Evolutionary conservation across 768 basidiomycete genomes (phyloP).

Genomic region (Pulveroboletus sp.): DNA sequence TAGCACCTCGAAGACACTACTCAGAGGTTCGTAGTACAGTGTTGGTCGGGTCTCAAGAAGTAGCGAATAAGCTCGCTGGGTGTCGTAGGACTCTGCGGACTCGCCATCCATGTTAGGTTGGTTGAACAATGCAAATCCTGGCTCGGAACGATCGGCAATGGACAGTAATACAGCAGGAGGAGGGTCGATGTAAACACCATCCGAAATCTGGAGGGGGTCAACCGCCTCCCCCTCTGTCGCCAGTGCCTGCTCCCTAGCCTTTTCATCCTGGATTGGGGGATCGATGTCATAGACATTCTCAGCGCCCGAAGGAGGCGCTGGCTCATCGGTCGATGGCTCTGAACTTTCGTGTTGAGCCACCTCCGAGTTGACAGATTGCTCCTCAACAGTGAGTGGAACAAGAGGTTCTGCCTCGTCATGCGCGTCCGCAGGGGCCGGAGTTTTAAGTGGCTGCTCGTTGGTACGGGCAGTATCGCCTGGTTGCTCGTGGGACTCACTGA

Average conservation of each 20-base stretch:
- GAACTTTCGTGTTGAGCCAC: constrained; percentile 8
- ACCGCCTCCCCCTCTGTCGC: constrained; percentile 10
- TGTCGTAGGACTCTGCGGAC: constrained; percentile 10
- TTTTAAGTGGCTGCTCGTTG: constrained; percentile 7
- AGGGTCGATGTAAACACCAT: constrained; percentile 70
- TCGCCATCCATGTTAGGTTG: constrained; percentile 35
- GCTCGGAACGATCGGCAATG: constrained; percentile 36
- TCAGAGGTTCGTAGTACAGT: constrained; percentile 73
- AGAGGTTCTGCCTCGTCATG: constrained; percentile 2
- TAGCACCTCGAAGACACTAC: constrained; percentile 64
- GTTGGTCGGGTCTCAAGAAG: constrained; percentile 62
- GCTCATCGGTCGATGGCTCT: constrained; percentile 9
- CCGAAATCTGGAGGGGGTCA: constrained; percentile 57
- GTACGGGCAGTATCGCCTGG: constrained; percentile 3
- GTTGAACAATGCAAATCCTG: constrained; percentile 53
- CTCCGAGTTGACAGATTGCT: constrained; percentile 4
- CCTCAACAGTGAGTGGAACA: constrained; percentile 4
- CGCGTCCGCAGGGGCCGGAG: constrained; percentile 1
- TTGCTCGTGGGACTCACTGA: constrained; percentile 21
- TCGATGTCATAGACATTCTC: constrained; percentile 6
- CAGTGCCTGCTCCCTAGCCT: constrained; percentile 7
- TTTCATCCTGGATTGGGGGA: constrained; percentile 8
- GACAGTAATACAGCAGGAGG: constrained; percentile 64
- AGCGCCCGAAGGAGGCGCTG: constrained; percentile 1
- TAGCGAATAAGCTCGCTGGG: constrained; percentile 31